Conservation (phyloP, 2,329 filamentous ascomycete genomes). For the Ophiosphaerella herpotricha region DNA sequence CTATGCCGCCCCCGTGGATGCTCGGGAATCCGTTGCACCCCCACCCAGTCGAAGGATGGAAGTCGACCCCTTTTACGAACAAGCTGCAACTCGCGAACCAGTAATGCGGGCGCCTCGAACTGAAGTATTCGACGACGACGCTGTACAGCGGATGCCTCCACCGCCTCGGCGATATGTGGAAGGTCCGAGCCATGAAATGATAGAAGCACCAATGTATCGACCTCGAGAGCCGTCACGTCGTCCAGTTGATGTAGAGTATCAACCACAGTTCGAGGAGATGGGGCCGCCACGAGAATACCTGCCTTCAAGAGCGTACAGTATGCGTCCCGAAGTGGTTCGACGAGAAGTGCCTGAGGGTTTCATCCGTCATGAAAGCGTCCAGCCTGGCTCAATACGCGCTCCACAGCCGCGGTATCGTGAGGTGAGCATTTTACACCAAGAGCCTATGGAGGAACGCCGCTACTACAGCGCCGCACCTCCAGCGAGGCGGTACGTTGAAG, state of each 20-base stretch:
- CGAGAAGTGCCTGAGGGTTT: conserved; percentile 43
- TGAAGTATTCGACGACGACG: conserved; percentile 53
- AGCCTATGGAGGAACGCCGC: conserved; percentile 39
- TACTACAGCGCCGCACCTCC: conserved; percentile 37
- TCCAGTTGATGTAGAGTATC: conserved; percentile 47
- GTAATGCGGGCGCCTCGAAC: conserved; percentile 56
- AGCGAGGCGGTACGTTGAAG: conserved; percentile 49
- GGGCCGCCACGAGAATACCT: conserved; percentile 41
- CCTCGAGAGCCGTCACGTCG: conserved; percentile 63
- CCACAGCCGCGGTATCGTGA: conserved; percentile 43
- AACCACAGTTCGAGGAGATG: conserved; percentile 45
- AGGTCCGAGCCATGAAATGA: conserved; percentile 62
- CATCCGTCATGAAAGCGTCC: conserved; percentile 48
- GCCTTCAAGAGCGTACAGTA: conserved; percentile 44
- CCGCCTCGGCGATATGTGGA: conserved; percentile 59
- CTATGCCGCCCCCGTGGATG: conserved; percentile 58
- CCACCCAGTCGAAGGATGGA: conserved; percentile 53
- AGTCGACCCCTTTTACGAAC: conserved; percentile 68
- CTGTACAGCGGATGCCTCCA: conserved; percentile 49
- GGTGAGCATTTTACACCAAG: conserved; percentile 49
- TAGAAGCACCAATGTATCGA: conserved; percentile 60
- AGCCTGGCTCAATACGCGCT: conserved; percentile 42
- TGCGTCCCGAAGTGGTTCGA: conserved; percentile 44
- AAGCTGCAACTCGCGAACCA: conserved; percentile 58
- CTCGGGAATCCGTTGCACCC: conserved; percentile 61